phyloP scores from a whole-genome alignment of 2,329 filamentous ascomycete genomes.

The Penicillium nordicum region DNA sequence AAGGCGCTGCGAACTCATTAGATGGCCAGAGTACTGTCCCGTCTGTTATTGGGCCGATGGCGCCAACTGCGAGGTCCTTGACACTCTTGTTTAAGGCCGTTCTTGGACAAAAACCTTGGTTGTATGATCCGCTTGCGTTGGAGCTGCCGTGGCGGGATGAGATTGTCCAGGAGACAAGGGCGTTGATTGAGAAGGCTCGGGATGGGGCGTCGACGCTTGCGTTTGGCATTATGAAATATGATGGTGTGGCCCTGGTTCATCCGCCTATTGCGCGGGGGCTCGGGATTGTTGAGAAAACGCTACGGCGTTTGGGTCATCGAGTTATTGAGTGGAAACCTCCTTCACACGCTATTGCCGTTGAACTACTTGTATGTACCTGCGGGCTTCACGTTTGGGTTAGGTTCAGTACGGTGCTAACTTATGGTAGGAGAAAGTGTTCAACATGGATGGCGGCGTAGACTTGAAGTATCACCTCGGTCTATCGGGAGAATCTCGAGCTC shows the following conservation, averaged over 20 bases:
- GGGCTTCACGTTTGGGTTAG: not conserved
- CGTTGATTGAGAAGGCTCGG: conserved; percentile 39
- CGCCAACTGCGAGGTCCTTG: conserved; percentile 53
- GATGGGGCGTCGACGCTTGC: conserved; percentile 42
- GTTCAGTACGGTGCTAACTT: conserved; percentile 12
- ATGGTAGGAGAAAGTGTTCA: conserved; percentile 21
- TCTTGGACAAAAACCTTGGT: conserved; percentile 61
- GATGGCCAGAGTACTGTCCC: conserved; percentile 62
- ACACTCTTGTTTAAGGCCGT: conserved; percentile 56
- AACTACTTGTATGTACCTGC: conserved; percentile 40
- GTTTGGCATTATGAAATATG: conserved; percentile 54
- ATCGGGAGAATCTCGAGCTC: conserved; percentile 54
- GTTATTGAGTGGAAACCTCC: conserved; percentile 60
- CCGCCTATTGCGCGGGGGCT: conserved; percentile 58
- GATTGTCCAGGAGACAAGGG: conserved; percentile 32
- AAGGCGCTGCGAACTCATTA: conserved; percentile 61
- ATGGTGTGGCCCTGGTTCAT: conserved; percentile 51
- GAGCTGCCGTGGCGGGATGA: conserved; percentile 64
- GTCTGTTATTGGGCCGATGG: conserved; percentile 63
- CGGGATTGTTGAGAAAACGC: conserved; percentile 47
- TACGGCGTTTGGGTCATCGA: conserved; percentile 54
- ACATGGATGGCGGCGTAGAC: conserved; percentile 51
- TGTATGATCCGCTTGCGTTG: conserved; percentile 61
- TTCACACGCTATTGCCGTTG: conserved; percentile 41
- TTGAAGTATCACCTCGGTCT: conserved; percentile 50